phyloP scores from a whole-genome alignment of 108 stramenopile genomes.

The Skeletonema grethae region DNA sequence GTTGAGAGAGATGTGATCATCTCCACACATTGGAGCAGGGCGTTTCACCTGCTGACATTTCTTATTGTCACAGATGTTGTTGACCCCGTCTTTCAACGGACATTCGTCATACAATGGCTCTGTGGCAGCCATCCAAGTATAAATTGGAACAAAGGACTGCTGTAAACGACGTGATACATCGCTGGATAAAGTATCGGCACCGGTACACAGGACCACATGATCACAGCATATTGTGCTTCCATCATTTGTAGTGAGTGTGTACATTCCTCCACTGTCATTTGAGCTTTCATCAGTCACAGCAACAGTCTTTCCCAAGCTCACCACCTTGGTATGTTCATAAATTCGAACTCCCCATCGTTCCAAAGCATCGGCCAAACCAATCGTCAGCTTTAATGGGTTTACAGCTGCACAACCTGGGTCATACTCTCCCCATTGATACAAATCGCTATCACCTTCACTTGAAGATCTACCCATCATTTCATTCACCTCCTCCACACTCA shows the following conservation, averaged over 20 bases:
- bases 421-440: constrained; percentile 40
- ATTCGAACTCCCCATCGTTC: constrained; percentile 39
- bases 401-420: constrained; percentile 37
- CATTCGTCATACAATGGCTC: constrained; percentile 26
- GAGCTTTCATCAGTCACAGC: neutral
- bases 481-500: constrained; percentile 24
- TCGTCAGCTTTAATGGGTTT: constrained; percentile 29
- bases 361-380: constrained; percentile 34
- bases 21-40: constrained; percentile 33
- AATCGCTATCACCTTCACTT: neutral
- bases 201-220: constrained; percentile 47
- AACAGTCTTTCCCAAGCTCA: constrained; percentile 13
- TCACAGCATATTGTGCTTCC: constrained; percentile 28
- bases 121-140: constrained; percentile 44
- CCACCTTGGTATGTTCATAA: constrained; percentile 25
- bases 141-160: constrained; percentile 36
- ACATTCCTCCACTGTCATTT: constrained; percentile 13
- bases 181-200: constrained; percentile 9
- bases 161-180: constrained; percentile 20
- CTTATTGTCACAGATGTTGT: neutral
- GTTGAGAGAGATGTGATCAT: constrained; percentile 43
- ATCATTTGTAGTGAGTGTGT: constrained; percentile 20
- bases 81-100: constrained; percentile 17
- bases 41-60: neutral
- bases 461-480: constrained; percentile 27